These are phyloP conservation scores for Penicillium longicatenatum DNA, from an alignment of 495 filamentous ascomycete species.

Conservation along the genomic window DNA sequence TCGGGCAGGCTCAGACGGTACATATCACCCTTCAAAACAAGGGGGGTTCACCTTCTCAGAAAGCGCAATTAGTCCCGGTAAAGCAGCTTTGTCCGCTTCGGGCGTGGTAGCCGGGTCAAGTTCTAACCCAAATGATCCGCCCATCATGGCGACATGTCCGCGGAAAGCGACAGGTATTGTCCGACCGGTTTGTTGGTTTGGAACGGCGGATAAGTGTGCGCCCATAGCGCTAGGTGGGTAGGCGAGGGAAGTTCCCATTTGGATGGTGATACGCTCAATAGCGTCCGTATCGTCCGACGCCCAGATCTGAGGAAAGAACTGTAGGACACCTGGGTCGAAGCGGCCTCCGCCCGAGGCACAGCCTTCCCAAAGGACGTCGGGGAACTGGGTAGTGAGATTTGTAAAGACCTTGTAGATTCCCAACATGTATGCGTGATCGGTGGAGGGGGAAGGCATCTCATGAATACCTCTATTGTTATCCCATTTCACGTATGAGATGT, in stretches of 20 bases:
- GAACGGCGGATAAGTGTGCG: conserved; percentile 56
- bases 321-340: conserved; percentile 56
- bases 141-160: conserved; percentile 58
- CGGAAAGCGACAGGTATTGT: conserved; percentile 52
- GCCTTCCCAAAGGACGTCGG: conserved; percentile 58
- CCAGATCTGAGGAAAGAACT: conserved; percentile 61
- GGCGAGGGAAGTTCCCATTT: conserved; percentile 54
- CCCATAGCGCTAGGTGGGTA: conserved; percentile 59
- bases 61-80: conserved; percentile 47
- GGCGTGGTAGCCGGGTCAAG: conserved; percentile 47
- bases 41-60: conserved; percentile 52
- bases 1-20: conserved; percentile 54
- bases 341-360: conserved; percentile 58
- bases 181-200: conserved; percentile 52
- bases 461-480: conserved; percentile 59
- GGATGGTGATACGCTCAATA: conserved; percentile 53
- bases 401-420: conserved; percentile 57
- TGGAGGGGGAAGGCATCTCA: conserved; percentile 50
- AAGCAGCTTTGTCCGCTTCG: conserved; percentile 43
- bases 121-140: conserved; percentile 58
- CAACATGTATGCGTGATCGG: conserved; percentile 54
- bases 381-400: conserved; percentile 52
- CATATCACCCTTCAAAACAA: conserved; percentile 52
- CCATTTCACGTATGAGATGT: conserved; percentile 59
- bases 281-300: conserved; percentile 59